Percentiles rank a stretch among this genome's conserved stretches.
Evolutionary conservation across 1,139 yeast genomes (phyloP).

Genomic region (Geotrichum phurueaensis): DNA sequence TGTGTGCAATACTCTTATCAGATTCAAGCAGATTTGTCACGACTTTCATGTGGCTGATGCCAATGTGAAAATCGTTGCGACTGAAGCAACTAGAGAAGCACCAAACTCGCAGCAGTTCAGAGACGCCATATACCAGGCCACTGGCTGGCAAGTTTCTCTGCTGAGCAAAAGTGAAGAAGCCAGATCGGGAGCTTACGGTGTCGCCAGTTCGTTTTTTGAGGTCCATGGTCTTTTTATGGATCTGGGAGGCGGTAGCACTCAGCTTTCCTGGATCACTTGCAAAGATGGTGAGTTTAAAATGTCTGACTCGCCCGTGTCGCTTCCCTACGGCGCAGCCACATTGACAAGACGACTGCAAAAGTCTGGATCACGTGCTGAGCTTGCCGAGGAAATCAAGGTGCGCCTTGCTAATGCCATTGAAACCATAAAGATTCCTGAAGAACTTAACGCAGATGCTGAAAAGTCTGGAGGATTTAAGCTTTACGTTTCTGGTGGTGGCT

Average conservation of each 20-base stretch:
- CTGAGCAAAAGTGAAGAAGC: conserved; percentile 57
- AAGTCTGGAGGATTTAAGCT: conserved; percentile 52
- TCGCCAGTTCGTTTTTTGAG: conserved; percentile 58
- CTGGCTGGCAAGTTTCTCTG: conserved; percentile 57
- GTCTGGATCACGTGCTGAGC: conserved; percentile 35
- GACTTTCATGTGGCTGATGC: conserved; percentile 59
- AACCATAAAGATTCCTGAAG: conserved; percentile 36
- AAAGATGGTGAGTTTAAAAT: conserved; percentile 47
- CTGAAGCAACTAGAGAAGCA: conserved; percentile 63
- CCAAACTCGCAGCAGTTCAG: conserved; percentile 52
- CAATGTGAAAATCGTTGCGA: conserved; percentile 57
- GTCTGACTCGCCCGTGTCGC: conserved; percentile 51
- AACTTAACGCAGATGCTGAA: conserved; percentile 35
- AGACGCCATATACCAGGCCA: conserved; percentile 45
- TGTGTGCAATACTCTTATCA: conserved; percentile 51
- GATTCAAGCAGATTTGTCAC: conserved; percentile 58
- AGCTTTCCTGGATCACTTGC: conserved; percentile 58
- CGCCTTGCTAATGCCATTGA: conserved; percentile 43
- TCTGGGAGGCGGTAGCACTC: conserved; percentile 61
- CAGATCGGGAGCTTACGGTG: conserved; percentile 58
- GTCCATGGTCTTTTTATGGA: conserved; percentile 61
- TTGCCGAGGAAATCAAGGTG: conserved; percentile 25
- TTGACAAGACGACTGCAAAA: conserved; percentile 47
- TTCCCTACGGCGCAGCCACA: conserved; percentile 66
- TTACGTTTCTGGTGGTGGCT: conserved; percentile 63